These are phyloP conservation scores for Calonectria pseudoreteaudii DNA, from an alignment of 2,329 filamentous ascomycete species.

Conservation along the genomic window DNA sequence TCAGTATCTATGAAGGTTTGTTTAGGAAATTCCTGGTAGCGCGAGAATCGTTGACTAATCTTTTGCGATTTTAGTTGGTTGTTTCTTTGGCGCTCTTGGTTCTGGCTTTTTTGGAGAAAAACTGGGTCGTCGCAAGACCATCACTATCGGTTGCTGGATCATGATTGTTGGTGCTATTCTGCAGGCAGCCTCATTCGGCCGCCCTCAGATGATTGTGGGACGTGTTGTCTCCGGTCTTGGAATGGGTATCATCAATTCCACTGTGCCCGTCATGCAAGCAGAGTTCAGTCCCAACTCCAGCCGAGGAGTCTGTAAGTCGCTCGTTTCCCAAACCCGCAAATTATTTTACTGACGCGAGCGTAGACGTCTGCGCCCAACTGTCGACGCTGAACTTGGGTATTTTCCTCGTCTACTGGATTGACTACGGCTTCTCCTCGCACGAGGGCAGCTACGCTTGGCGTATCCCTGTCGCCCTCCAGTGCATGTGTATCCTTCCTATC, in stretches of 20 bases:
- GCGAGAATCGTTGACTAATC: not conserved
- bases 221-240: constrained; percentile 61
- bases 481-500: constrained; percentile 54
- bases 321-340: not conserved
- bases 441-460: constrained; percentile 52
- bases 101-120: constrained; percentile 55
- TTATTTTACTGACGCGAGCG: not conserved
- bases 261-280: constrained; percentile 57
- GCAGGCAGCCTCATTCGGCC: constrained; percentile 56
- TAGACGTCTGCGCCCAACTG: constrained; percentile 59
- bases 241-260: constrained; percentile 59
- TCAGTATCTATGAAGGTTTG: constrained; percentile 57
- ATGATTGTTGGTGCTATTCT: constrained; percentile 60
- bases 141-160: constrained; percentile 55
- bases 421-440: constrained; percentile 53
- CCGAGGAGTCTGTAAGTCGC: constrained; percentile 46
- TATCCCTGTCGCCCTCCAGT: constrained; percentile 56
- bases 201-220: constrained; percentile 58
- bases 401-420: constrained; percentile 59
- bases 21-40: not conserved
- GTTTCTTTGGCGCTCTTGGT: constrained; percentile 43
- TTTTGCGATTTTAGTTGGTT: constrained; percentile 37
- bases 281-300: constrained; percentile 56
- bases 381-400: constrained; percentile 61
- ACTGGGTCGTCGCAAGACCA: constrained; percentile 56